Base-by-base conservation (phyloP, 176 grass and related monocot species). In the Canna indica region DNA sequence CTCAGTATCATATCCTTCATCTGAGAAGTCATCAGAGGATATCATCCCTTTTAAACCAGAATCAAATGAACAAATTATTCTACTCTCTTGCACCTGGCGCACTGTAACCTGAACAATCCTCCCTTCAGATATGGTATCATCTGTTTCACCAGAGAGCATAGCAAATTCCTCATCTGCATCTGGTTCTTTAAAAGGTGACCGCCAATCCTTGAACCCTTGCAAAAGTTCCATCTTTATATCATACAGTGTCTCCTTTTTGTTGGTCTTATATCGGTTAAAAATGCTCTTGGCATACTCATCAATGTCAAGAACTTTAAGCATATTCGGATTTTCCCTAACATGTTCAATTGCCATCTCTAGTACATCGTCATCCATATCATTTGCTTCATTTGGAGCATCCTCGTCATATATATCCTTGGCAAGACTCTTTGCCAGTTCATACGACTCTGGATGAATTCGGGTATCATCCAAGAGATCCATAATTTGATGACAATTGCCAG, bases 391-490 rank as follows among this genome's bases (percentile, higher is more conserved):
- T 16, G 71, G 57, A 70, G n/a, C 39, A 8, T 60, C 78, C 73
- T 76, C 87, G 11, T 48, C 69, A 80, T 72, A 83, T 1, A 99
- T 84, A 75, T 94, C 95, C 75, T 86, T 99, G 13, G 90, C 95
- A 67, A 99, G 85, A 44, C 85, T 92, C 56, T 87, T 91, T 74
- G 95, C 95, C 48, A 99, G 63, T 4, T 73, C 86, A 35, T 99
- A 99, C 0, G 95, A 99, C 54, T 99, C 95, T 34, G 95, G 95
- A 93, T 99, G 95, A 56, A 99, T 99, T 76, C 95, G 83, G 70
- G 95, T 99, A 67, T 99, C 95, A 83, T 99, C 95, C 56, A 99
- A 86, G 48, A 94, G 73, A 76, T 94, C 95, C 79, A 99, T 91
- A 7, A 89, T 83, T 45, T 93, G 84, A 69, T 82, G 80, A 75